Evolutionary conservation across 176 grass and related monocot species (phyloP), one percentile per base, ranked within the genome.

Genomic region (Phragmites australis): DNA sequence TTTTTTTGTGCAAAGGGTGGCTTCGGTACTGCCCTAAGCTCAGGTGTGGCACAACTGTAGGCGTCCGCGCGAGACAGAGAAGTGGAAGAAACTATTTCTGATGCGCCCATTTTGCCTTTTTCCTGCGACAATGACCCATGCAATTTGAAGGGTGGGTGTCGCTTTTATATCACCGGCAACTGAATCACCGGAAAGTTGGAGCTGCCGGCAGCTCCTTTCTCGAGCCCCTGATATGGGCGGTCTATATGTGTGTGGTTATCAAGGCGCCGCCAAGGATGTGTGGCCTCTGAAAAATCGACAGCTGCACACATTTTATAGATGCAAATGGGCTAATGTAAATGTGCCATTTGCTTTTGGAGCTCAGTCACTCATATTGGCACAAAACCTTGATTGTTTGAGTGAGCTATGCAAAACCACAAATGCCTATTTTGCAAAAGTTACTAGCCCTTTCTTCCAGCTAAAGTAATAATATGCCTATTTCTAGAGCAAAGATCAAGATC

Each of bases 201-300:
- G 60, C 39, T 55, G 40, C 18, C 78, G 2, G 19, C 11, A 25
- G 13, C 13, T 13, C 65, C 16, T 51, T 37, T 42, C 37, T 41
- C 21, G 27, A 18, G 13, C 55, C 37, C 73, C 39, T 19, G 73
- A 55, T 9, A 21, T 21, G 30, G 2, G 40, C 53, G 5, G 72
- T 12, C 45, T 2, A 57, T 17, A 34, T 8, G 17, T 80, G 3
- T 65, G 60, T 75, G 71, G 61, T 57, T 13, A 26, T 26, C 48
- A 45, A 45, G 48, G 70, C 23, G 19, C 7, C n/a, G 15, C 32
- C 14, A 13, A 22, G 15, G 51, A 17, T 51, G 39, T n/a, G 31
- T 50, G 74, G 54, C 70, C 60, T 55, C 26, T 7, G 25, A 53
- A 75, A 56, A 50, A 74, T 74, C 47, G 70, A 53, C 81, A 65